These are phyloP conservation scores for Pezicula neosporulosa DNA, from an alignment of 2,329 filamentous ascomycete species.

Conservation along the genomic window DNA sequence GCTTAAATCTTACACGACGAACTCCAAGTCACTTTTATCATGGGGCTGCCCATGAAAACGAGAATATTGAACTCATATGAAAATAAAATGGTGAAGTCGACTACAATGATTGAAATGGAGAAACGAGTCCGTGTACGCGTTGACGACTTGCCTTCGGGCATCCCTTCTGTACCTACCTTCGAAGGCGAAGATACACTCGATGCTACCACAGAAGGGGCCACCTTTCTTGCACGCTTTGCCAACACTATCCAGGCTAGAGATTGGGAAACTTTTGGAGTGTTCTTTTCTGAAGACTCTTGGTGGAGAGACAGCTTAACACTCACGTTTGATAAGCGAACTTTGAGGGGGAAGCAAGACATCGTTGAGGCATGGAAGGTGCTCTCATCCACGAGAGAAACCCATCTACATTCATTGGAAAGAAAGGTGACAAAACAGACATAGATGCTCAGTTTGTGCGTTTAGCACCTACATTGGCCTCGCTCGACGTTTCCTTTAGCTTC, in stretches of 20 bases:
- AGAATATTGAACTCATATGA: no score
- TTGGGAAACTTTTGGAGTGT: background rate
- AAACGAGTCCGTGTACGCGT: background rate
- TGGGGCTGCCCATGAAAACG: no score
- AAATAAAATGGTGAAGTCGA: background rate
- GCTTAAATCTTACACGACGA: no score
- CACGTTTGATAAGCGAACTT: constrained; percentile 1
- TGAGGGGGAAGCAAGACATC: background rate
- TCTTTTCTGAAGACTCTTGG: constrained; percentile 1
- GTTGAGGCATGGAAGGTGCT: background rate
- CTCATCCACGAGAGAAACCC: background rate
- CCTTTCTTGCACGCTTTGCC: background rate
- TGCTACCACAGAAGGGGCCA: background rate
- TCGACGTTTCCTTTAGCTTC: background rate
- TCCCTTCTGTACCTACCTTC: background rate
- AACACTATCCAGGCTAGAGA: background rate
- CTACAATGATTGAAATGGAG: background rate
- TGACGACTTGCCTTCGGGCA: constrained; percentile 1
- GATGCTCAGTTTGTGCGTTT: background rate
- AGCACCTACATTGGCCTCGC: background rate
- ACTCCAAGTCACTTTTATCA: no score
- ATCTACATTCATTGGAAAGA: background rate
- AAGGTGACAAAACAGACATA: background rate
- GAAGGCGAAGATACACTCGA: background rate
- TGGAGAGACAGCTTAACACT: background rate